Conservation (phyloP, 1,284 basidiomycete species). For the Malassezia sp. region DNA sequence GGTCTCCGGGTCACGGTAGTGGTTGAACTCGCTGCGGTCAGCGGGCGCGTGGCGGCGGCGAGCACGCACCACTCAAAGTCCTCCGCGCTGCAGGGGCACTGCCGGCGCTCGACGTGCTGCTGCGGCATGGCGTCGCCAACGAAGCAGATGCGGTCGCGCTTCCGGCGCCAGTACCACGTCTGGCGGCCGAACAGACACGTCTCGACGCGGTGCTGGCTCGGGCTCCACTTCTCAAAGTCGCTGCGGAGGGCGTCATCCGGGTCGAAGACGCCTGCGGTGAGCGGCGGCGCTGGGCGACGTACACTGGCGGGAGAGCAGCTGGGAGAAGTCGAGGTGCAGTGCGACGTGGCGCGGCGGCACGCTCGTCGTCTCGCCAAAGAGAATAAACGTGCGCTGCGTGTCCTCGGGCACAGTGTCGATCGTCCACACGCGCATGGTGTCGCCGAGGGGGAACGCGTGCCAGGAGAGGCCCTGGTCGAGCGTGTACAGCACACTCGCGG, state of each 20-base stretch:
- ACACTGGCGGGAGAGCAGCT: constrained; percentile 50
- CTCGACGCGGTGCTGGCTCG: constrained; percentile 37
- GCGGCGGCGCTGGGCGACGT: too few species aligned
- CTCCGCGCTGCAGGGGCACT: constrained; percentile 34
- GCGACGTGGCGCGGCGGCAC: constrained; percentile 55
- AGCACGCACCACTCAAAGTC: constrained; percentile 40
- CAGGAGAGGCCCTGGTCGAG: constrained; percentile 77
- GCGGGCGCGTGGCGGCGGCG: background rate
- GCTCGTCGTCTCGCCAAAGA: constrained; percentile 59
- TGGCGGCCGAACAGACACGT: constrained; percentile 41
- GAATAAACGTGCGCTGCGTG: constrained; percentile 77
- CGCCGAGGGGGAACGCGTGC: constrained; percentile 75
- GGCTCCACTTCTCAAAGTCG: constrained; percentile 46
- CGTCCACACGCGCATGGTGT: constrained; percentile 61
- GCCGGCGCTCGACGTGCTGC: constrained; percentile 23
- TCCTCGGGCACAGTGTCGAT: constrained; percentile 84
- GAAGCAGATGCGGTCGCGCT: constrained; percentile 37
- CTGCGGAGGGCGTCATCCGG: constrained; percentile 21
- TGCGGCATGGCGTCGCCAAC: constrained; percentile 35
- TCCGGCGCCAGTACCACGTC: constrained; percentile 41
- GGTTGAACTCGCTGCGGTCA: constrained; percentile 35
- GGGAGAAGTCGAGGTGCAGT: constrained; percentile 79
- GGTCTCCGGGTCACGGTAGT: constrained; percentile 27
- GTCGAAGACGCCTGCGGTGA: constrained; percentile 34
- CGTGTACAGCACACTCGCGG: constrained; percentile 76